These are phyloP conservation scores for Apiotrichum gracile DNA, from an alignment of 1,284 basidiomycete species.

Conservation along the genomic window DNA sequence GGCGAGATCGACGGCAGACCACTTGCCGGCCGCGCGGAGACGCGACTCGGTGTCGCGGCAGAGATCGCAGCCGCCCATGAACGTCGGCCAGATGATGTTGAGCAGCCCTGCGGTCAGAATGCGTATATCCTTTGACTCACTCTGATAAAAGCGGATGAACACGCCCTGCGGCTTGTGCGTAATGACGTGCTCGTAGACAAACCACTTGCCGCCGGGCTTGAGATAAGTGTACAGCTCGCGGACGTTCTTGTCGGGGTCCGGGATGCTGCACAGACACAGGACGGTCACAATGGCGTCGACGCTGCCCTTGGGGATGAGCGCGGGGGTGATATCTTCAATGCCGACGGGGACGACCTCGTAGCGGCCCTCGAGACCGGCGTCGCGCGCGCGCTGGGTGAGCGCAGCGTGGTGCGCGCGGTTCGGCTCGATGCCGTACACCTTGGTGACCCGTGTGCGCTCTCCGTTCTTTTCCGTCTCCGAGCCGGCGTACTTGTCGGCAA, in stretches of 20 bases:
- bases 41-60: conserved; percentile 10
- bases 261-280: conserved; percentile 16
- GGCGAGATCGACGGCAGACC: conserved; percentile 12
- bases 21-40: conserved; percentile 7
- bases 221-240: conserved; percentile 18
- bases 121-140: neutral
- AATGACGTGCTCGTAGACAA: conserved; percentile 17
- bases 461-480: neutral
- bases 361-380: conserved; percentile 9
- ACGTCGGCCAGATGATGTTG: conserved; percentile 16
- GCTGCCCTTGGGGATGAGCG: conserved; percentile 9
- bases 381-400: neutral
- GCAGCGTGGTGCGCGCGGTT: conserved; percentile 13
- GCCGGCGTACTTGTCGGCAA: conserved; percentile 9
- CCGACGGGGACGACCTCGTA: conserved; percentile 16
- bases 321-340: conserved; percentile 10
- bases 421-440: conserved; percentile 17
- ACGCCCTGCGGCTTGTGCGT: conserved; percentile 2
- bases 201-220: conserved; percentile 17
- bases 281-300: conserved; percentile 15
- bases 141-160: conserved; percentile 7
- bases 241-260: conserved; percentile 14
- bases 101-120: conserved; percentile 5
- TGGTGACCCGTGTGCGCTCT: conserved; percentile 3
- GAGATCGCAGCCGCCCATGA: conserved; percentile 15